phyloP scores from a whole-genome alignment of 2,329 filamentous ascomycete genomes.

The Aquanectria penicillioides region DNA sequence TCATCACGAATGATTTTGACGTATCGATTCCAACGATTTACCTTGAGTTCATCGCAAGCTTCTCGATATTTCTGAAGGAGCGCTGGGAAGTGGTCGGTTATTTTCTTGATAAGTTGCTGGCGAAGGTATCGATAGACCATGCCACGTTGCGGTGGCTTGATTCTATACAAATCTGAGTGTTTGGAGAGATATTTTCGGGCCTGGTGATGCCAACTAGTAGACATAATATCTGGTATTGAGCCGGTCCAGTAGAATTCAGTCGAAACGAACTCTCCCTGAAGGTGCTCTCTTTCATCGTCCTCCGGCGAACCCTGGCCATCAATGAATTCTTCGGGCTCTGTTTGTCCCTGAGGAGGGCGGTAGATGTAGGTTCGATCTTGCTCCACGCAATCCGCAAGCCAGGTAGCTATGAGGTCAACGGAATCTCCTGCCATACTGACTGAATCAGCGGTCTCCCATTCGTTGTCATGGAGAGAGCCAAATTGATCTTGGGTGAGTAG shows the following conservation, averaged over 20 bases:
- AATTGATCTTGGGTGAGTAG: conserved; percentile 73
- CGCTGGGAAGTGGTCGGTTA: conserved; percentile 58
- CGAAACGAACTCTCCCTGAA: conserved; percentile 60
- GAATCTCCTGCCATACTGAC: not conserved
- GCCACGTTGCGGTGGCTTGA: conserved; percentile 66
- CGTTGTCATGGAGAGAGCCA: conserved; percentile 55
- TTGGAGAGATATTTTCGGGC: conserved; percentile 24
- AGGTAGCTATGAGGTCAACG: conserved; percentile 20
- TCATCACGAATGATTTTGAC: conserved; percentile 51
- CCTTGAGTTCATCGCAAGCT: conserved; percentile 62
- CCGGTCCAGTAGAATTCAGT: conserved; percentile 36
- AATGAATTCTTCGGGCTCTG: conserved; percentile 8
- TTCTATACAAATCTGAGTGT: conserved; percentile 66
- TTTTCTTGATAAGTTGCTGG: conserved; percentile 58
- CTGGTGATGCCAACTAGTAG: conserved; percentile 21
- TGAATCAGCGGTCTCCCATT: conserved; percentile 32
- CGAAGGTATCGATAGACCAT: conserved; percentile 75
- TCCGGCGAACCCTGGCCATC: conserved; percentile 11
- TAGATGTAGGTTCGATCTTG: conserved; percentile 34
- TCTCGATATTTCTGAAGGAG: conserved; percentile 61
- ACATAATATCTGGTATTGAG: conserved; percentile 12
- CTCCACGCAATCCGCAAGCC: conserved; percentile 32
- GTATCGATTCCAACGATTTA: conserved; percentile 69
- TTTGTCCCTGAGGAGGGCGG: conserved; percentile 30
- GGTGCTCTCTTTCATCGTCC: conserved; percentile 57